Evolutionary conservation across 805 yeast species (phyloP), one percentile per base, ranked within the genome.

Genomic region (Kodamaea kakaduensis): DNA sequence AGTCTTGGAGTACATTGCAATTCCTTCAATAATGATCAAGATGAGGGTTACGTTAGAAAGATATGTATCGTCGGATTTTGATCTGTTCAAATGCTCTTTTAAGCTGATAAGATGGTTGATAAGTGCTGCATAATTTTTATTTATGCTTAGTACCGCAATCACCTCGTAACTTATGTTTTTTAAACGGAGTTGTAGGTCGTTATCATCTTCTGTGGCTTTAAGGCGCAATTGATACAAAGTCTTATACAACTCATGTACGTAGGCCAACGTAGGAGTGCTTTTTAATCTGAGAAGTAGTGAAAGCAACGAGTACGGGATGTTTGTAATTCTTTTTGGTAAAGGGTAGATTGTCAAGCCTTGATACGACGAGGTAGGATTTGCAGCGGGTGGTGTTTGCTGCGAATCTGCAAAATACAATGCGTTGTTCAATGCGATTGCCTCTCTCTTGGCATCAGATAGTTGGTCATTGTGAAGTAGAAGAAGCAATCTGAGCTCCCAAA

Each of bases 221-320:
- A 64, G 44, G 21, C 71, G 37, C 14, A 56, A 35, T 38, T 62
- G 70, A 29, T 41, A 44, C 13, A 25, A 37, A 19, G 71, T 54
- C 37, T 61, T 64, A 51, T 69, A 74, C 25, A 64, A 48, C 30
- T 66, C 73, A 37, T 69, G 71, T 15, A 73, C 57, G 15, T 71
- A 45, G 17, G 53, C 46, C 39, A 71, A 35, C 37, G 63, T 69
- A 5, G 75, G 68, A 1, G 66, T 59, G 19, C 69, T 58, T 38
- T 64, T 71, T 34, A 74, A 52, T 35, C 73, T 51, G 20, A 68
- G 53, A 17, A 73, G 37, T 15, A 69, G 41, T 24, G 47, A 40
- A 17, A 66, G 40, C 22, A 66, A 44, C 35, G 44, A 46, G 42
- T 56, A 51, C 8, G 48, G 42, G n/a, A 64, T 54, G 6, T 29